Evolutionary conservation across 1,284 basidiomycete genomes (phyloP), one percentile per base, ranked within the genome.

Genomic region (Pseudozyma thailandica): DNA sequence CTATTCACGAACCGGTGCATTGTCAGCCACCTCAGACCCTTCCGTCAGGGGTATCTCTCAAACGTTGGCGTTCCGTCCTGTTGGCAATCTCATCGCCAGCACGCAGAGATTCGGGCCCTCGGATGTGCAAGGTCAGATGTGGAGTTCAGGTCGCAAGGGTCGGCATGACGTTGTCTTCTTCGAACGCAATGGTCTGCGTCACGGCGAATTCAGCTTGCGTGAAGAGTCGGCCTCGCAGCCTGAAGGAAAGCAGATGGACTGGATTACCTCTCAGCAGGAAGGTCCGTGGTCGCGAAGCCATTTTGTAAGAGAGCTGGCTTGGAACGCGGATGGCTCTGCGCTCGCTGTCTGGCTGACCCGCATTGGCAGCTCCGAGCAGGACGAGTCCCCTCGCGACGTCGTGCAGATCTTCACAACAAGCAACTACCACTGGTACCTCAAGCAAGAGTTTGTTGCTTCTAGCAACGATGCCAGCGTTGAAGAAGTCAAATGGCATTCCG

Each of bases 401-500:
- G 72, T 98, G 20, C 96, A 99, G 84, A 85, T 98, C 2, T 99
- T 94, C 93, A 92, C 93, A 0, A 93, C 88, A 23, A 90, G 91
- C 46, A 99, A 99, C 83, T 98, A 96, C 83, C 91, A 97, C 82
- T 97, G 94, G 92, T 93, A 81, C 44, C 72, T 81, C 44, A 81
- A 81, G 66, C 76, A 80, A 45, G 78, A 81, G 43, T 38, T 79
- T 21, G 42, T 60, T 6, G 47, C 62, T 10, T 30, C 59, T 2
- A 35, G 37, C n/a, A 15, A 45, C 0, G 5, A 41, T 4, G 33
- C 38, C 33, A 49, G 47, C 42, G 55, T 72, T n/a, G 47, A 57
- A 30, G 48, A 95, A 84, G 87, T 98, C 18, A 87, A 87, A 33
- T 92, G 95, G 95, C 93, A 98, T 81, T 90, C 93, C 0, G 96